These are phyloP conservation scores for Malus fusca DNA, from an alignment of 306 rosid species.

Conservation along the genomic window DNA sequence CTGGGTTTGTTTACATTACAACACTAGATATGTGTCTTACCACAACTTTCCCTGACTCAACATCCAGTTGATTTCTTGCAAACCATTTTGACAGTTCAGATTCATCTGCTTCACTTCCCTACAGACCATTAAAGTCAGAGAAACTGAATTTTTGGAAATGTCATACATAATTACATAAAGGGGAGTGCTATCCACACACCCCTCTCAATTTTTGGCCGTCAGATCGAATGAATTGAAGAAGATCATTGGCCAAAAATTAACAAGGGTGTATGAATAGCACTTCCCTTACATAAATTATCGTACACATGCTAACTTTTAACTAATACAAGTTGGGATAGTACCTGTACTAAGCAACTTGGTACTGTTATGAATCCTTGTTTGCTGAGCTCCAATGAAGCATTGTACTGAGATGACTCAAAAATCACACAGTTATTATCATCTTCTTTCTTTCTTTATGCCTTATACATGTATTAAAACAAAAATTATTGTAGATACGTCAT, in stretches of 20 bases:
- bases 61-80: slow-evolving; percentile 53
- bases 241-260: too few relatives aligned
- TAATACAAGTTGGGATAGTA: slow-evolving; percentile 12
- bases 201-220: too few relatives aligned
- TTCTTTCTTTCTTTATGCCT: background rate
- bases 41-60: slow-evolving; percentile 77
- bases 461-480: background rate
- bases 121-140: slow-evolving; percentile 21
- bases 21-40: slow-evolving; percentile 41
- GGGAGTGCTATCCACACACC: too few relatives aligned
- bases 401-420: slow-evolving; percentile 49
- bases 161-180: too few relatives aligned
- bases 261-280: background rate
- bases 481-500: background rate
- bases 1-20: slow-evolving; percentile 4
- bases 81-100: slow-evolving; percentile 75
- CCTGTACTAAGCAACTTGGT: slow-evolving; percentile 78
- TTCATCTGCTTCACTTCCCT: slow-evolving; percentile 54
- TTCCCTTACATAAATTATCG: too few relatives aligned
- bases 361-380: slow-evolving; percentile 64
- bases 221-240: too few relatives aligned
- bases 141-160: background rate
- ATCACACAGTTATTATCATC: slow-evolving; percentile 4
- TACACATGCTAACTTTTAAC: background rate
- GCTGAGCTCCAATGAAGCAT: slow-evolving; percentile 75